phyloP scores from a whole-genome alignment of 2,329 filamentous ascomycete species.

The Podosphaera aphanis region DNA sequence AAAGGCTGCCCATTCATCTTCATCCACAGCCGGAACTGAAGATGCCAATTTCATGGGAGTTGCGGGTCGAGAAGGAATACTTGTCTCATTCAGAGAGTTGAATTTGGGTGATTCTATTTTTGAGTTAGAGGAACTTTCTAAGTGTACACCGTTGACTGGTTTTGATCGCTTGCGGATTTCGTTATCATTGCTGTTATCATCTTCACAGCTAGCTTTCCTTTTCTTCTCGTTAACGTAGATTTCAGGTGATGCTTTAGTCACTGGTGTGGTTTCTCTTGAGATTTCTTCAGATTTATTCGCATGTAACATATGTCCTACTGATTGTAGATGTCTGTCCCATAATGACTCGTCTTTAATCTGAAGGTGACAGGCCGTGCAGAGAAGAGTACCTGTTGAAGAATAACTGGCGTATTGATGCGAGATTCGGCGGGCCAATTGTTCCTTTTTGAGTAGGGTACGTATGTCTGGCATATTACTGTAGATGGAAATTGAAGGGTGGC shows the following conservation, averaged over 20 bases:
- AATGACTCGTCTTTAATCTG: conserved; percentile 39
- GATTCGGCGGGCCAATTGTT: conserved; percentile 51
- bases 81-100: conserved; percentile 22
- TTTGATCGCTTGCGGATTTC: conserved; percentile 21
- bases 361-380: conserved; percentile 43
- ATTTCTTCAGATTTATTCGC: conserved; percentile 13
- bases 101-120: background rate
- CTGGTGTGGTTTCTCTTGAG: conserved; percentile 1
- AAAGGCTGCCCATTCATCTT: conserved; percentile 71
- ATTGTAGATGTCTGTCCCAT: conserved; percentile 39
- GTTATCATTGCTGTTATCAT: conserved; percentile 13
- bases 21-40: conserved; percentile 28
- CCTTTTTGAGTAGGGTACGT: conserved; percentile 54
- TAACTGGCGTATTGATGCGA: conserved; percentile 46
- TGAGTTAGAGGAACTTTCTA: conserved; percentile 16
- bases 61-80: conserved; percentile 39
- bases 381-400: conserved; percentile 40
- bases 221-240: conserved; percentile 20
- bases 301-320: conserved; percentile 21
- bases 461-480: conserved; percentile 44
- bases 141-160: conserved; percentile 15
- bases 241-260: background rate
- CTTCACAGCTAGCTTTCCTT: conserved; percentile 22
- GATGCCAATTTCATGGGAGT: conserved; percentile 25
- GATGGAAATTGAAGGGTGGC: too few relatives aligned